Conservation (phyloP, 2,329 filamentous ascomycete genomes). For the Sporothrix schenckii region DNA sequence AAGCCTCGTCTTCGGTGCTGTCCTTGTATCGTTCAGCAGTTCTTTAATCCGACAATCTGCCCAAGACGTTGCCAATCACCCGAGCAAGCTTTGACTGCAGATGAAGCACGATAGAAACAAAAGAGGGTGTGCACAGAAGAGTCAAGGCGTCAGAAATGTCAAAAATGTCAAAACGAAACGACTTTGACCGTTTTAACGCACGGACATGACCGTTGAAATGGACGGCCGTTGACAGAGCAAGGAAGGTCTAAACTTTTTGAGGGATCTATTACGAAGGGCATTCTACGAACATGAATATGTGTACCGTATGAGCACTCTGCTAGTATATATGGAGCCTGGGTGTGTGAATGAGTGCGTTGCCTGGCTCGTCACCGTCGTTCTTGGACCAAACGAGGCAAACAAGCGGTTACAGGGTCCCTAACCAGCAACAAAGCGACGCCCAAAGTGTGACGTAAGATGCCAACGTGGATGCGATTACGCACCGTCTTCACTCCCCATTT, state of each 20-base stretch:
- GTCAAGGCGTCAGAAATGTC: background rate
- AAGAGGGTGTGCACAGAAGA: slow-evolving; percentile 6
- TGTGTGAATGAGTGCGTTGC: background rate
- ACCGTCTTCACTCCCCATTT: background rate
- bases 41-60: background rate
- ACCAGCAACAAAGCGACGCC: background rate
- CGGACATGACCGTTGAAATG: slow-evolving; percentile 11
- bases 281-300: background rate
- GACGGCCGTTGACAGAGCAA: background rate
- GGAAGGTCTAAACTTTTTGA: no score
- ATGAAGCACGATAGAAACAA: slow-evolving; percentile 11
- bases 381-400: background rate
- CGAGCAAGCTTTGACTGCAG: slow-evolving; percentile 21
- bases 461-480: background rate
- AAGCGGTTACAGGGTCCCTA: slow-evolving; percentile 7
- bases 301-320: background rate
- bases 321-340: background rate
- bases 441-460: no score
- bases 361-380: background rate
- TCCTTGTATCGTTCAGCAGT: background rate
- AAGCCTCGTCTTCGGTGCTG: background rate
- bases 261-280: background rate
- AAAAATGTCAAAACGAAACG: background rate
- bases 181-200: background rate
- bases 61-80: background rate